Conservation (phyloP, 2,329 filamentous ascomycete genomes). For the Cephalotrichum gorgonifer region DNA sequence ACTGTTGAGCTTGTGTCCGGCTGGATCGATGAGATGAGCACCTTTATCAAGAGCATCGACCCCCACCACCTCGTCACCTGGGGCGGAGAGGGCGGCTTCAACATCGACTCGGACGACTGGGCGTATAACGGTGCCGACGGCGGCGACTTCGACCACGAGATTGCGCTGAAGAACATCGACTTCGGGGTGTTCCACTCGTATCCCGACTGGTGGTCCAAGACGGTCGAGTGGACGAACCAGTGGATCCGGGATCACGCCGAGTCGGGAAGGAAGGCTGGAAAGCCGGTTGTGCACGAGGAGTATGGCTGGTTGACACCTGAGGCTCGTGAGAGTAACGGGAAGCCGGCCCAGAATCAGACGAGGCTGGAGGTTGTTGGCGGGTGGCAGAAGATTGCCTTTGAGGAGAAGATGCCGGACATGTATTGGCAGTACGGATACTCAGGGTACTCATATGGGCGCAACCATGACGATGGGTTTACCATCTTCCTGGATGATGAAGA, state of each 20-base stretch:
- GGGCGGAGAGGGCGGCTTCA: constrained; percentile 50
- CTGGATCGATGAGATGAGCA: constrained; percentile 44
- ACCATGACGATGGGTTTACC: constrained; percentile 46
- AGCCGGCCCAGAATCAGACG: constrained; percentile 29
- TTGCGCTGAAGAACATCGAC: constrained; percentile 36
- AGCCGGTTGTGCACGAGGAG: constrained; percentile 46
- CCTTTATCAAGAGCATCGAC: constrained; percentile 42
- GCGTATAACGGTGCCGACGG: constrained; percentile 37
- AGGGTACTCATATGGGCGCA: constrained; percentile 39
- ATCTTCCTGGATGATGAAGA: constrained; percentile 42
- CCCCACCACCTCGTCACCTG: constrained; percentile 41
- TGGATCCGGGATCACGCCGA: constrained; percentile 45
- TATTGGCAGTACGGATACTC: constrained; percentile 46
- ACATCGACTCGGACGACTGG: constrained; percentile 29
- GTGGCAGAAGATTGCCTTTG: constrained; percentile 38
- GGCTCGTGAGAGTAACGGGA: constrained; percentile 32
- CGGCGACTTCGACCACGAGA: constrained; percentile 40
- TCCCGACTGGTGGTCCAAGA: constrained; percentile 45
- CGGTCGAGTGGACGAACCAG: constrained; percentile 37
- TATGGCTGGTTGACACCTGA: constrained; percentile 44
- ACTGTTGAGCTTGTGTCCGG: constrained; percentile 28
- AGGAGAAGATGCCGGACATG: constrained; percentile 39
- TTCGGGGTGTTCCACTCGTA: constrained; percentile 46
- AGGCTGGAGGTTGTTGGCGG: constrained; percentile 31
- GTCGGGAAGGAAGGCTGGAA: constrained; percentile 27